phyloP scores from a whole-genome alignment of 495 filamentous ascomycete genomes.

The Penicillium argentinense region DNA sequence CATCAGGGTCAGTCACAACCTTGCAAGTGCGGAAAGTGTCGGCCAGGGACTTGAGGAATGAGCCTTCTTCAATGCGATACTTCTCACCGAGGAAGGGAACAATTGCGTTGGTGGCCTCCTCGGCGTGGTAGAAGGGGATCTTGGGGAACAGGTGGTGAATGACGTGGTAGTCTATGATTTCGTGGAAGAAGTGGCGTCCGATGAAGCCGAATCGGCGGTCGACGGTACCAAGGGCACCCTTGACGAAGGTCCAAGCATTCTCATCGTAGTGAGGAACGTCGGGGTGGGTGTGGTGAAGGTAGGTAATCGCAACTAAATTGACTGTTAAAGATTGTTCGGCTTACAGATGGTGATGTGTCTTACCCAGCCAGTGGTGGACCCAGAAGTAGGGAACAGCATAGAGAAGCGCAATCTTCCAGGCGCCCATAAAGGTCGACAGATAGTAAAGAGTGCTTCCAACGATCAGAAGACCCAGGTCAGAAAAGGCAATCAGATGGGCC shows the following conservation, averaged over 20 bases:
- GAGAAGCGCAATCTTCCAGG: constrained; percentile 48
- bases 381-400: constrained; percentile 59
- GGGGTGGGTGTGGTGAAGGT: constrained; percentile 88
- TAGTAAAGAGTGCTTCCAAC: constrained; percentile 45
- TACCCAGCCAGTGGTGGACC: constrained; percentile 63
- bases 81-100: constrained; percentile 78
- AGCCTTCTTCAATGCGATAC: constrained; percentile 52
- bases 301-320: constrained; percentile 72
- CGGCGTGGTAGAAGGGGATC: constrained; percentile 90
- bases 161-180: constrained; percentile 91
- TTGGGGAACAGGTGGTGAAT: constrained; percentile 82
- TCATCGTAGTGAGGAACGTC: constrained; percentile 79
- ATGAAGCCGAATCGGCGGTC: constrained; percentile 90
- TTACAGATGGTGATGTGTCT: constrained; percentile 7
- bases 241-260: constrained; percentile 78
- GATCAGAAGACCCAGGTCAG: constrained; percentile 57
- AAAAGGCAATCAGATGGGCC: constrained; percentile 52
- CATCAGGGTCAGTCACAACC: constrained; percentile 15
- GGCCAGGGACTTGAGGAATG: constrained; percentile 19
- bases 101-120: constrained; percentile 84
- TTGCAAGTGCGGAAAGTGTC: constrained; percentile 22
- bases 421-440: constrained; percentile 45
- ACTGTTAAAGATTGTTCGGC: not conserved
- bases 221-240: constrained; percentile 82
- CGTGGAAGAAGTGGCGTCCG: constrained; percentile 81